Evolutionary conservation across 2,329 filamentous ascomycete species (phyloP).

Genomic region (Xylariaceae sp.): DNA sequence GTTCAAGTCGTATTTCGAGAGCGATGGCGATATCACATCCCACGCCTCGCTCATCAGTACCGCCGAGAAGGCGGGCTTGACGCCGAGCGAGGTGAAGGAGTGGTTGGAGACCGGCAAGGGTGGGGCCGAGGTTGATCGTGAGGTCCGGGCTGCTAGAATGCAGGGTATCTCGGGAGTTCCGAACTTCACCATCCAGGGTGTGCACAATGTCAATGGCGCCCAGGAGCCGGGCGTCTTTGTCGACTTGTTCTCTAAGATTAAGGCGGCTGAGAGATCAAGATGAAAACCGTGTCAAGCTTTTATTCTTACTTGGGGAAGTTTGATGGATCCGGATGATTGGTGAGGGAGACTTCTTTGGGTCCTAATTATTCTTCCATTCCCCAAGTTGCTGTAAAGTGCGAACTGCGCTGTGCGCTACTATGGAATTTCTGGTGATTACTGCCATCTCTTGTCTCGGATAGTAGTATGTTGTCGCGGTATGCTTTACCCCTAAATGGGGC

Average conservation of each 20-base stretch:
- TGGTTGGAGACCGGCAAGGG: conserved; percentile 30
- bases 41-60: conserved; percentile 42
- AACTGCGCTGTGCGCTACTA: too few relatives aligned
- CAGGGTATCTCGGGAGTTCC: conserved; percentile 56
- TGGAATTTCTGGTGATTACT: too few relatives aligned
- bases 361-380: too few relatives aligned
- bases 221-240: conserved; percentile 12
- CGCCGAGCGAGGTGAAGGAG: conserved; percentile 41
- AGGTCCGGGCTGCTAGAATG: conserved; percentile 42
- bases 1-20: conserved; percentile 55
- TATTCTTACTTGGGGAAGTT: neutral
- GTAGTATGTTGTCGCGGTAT: too few relatives aligned
- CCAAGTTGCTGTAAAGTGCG: too few relatives aligned
- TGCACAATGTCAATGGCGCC: conserved; percentile 18
- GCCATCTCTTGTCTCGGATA: too few relatives aligned
- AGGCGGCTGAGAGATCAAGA: conserved; percentile 15
- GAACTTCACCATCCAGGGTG: conserved; percentile 60
- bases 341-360: too few relatives aligned
- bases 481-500: too few relatives aligned
- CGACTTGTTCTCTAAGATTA: conserved; percentile 27
- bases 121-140: conserved; percentile 45
- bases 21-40: conserved; percentile 53
- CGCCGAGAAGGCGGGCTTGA: conserved; percentile 45
- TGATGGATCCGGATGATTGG: neutral
- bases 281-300: neutral